Evolutionary conservation across 2,329 filamentous ascomycete species (phyloP), one percentile per base, ranked within the genome.

Genomic region (Tolypocladium pustulatum): DNA sequence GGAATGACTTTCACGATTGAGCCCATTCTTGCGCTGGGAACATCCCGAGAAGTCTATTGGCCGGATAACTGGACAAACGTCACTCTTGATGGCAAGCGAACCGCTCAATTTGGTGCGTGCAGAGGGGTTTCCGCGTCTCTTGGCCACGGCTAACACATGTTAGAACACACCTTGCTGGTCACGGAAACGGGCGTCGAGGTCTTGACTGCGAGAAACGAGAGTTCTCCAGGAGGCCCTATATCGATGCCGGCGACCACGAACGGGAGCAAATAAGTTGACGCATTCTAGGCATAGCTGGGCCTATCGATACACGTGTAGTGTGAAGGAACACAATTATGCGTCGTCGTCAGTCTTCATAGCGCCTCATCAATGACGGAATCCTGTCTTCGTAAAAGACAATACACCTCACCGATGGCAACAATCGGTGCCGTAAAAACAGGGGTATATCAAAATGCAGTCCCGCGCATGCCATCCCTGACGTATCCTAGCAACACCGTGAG

Each of bases 1-100:
- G 94, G 94, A 57, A 97, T 97, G 91, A 96, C 91, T 63, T 99
- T 99, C 69, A 99, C 94, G 0, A 99, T 99, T 61, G 94, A 99
- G 76, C 94, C 94, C 20, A 99, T 99, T 94, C 92, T 99, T 71
- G 91, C 91, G 46, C 74, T 96, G 58, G 94, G 94, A 59, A 92
- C 90, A 61, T 89, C 96, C 73, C 85, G 85, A 62, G 94, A 99
- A 69, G 88, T 94, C 71, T 97, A 91, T 0, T 99, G 94, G 94
- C 94, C 94, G 0, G 94, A 99, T 71, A 91, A 97, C 77, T 99
- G 94, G 94, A 99, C 94, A 0, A 96, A 91, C 73, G 90, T 90
- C 6, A 99, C 94, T 0, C 83, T 87, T 59, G 94, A 99, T 71
- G 94, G 94, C 55, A 89, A 88, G 73, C 80, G 84, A 70, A 96